Evolutionary conservation across 2,329 filamentous ascomycete genomes (phyloP).

Genomic region (Uncinocarpus reesii): DNA sequence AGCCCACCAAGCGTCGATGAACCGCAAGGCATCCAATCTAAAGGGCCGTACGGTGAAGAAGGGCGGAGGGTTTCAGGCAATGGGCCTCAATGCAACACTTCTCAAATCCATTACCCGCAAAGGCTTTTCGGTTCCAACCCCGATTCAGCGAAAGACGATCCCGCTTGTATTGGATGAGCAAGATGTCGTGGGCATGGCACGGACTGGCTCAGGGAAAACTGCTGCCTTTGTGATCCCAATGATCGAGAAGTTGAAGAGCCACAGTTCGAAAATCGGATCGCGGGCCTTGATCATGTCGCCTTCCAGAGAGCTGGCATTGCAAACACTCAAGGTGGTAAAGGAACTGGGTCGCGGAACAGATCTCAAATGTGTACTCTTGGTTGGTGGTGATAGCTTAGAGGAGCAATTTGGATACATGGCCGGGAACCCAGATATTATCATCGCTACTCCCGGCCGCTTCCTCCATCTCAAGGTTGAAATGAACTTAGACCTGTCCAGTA

Average conservation of each 20-base stretch:
- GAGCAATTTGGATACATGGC: slow-evolving; percentile 92
- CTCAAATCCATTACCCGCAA: slow-evolving; percentile 87
- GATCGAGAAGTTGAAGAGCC: slow-evolving; percentile 84
- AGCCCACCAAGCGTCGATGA: slow-evolving; percentile 72
- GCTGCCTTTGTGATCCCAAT: slow-evolving; percentile 97
- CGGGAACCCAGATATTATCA: slow-evolving; percentile 90
- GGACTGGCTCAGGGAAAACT: slow-evolving; percentile 98
- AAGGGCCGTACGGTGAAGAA: slow-evolving; percentile 86
- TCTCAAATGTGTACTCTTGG: slow-evolving; percentile 76
- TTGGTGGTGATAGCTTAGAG: slow-evolving; percentile 90
- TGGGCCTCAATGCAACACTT: slow-evolving; percentile 74
- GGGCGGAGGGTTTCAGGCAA: slow-evolving; percentile 89
- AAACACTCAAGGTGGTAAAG: slow-evolving; percentile 93
- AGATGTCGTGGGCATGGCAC: slow-evolving; percentile 97
- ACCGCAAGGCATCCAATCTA: slow-evolving; percentile 70
- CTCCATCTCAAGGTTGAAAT: slow-evolving; percentile 96
- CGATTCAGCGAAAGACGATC: slow-evolving; percentile 94
- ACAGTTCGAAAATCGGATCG: slow-evolving; percentile 76
- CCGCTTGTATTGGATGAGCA: slow-evolving; percentile 79
- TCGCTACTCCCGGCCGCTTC: slow-evolving; percentile 92
- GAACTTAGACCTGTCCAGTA: slow-evolving; percentile 77
- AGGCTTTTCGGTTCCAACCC: slow-evolving; percentile 90
- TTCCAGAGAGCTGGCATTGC: slow-evolving; percentile 84
- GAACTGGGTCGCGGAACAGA: slow-evolving; percentile 86
- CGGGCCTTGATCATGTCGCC: slow-evolving; percentile 83